Base-by-base conservation (phyloP, 495 filamentous ascomycete species). In the Trichoderma virens region DNA sequence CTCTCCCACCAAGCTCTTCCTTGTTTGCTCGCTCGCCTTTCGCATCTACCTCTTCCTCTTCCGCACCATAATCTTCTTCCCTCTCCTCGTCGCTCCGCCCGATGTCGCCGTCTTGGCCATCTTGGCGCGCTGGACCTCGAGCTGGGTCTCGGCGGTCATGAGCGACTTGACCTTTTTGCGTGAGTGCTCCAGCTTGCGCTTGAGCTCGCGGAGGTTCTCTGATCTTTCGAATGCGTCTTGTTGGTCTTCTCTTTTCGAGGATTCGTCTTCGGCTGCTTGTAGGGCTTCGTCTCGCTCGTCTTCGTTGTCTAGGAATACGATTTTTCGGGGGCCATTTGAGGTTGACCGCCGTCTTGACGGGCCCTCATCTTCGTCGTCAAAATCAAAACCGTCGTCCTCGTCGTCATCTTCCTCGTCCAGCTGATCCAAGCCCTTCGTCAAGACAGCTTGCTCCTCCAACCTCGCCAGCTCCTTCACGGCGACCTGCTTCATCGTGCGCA, bases 11-110 rank as follows among this genome's bases (percentile, higher is more conserved):
- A 54, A 4, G 1, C 43, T 18, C 16, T 13, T n/a, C 45, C 45
- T 27, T 1, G 4, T 14, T 28, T 32, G 28, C 25, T 20, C 20
- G 7, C n/a, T 25, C 62, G 6, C n/a, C 20, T 28, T 8, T 18
- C n/a, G 31, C 39, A 28, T 66, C 82, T 77, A 95, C 70, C 85
- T 83, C 81, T 95, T 96, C 68, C 92, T 81, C 79, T 91, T 88
- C 61, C 86, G 77, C 23, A 92, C 80, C 79, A 94, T 95, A 76
- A 88, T 93, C 76, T 89, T 93, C 71, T 88, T 80, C 16, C 92
- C 91, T 32, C 83, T 74, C 76, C 93, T 94, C 67, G 90, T 94
- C 62, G 88, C 79, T 11, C 92, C 91, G 47, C 89, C 89, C 8
- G 90, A 80, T 3, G 84, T 89, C 31, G 76, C 69, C 35, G 81